Base-by-base conservation (phyloP, 345 rosid species). In the Xanthoceras sorbifolium region DNA sequence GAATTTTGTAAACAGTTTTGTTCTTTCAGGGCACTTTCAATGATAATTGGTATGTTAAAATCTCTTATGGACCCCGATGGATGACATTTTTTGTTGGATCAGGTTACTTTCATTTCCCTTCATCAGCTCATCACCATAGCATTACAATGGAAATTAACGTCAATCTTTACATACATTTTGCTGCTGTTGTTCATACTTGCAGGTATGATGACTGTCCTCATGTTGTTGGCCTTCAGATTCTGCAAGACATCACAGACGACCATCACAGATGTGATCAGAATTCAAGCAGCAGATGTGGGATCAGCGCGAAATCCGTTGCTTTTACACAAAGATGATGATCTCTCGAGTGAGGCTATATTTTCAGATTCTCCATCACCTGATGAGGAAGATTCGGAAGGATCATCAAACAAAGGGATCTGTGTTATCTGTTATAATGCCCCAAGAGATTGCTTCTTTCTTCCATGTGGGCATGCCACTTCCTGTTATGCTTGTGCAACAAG, bases 371-470 rank as follows among this genome's bases (percentile, higher is more conserved):
- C 67, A 31, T 87, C 90, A 40, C 82, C 78, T 3, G 89, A 82
- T 46, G 90, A 84, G 15, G 86, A 82, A 25, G 89, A 86, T 31
- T 26, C 80, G 32, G 89, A 88, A 28, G 85, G 77, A 63, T 62
- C 74, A 22, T 28, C 38, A 18, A 52, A 69, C 28, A 89, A 86
- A 52, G 83, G 84, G 12, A 89, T 77, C 38, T 83, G 88, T 50
- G 84, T 81, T 4, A 81, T 89, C 59, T 90, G 94, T 82, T 86
- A 73, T 52, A 87, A 86, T 75, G 78, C 89, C 26, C 84, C 83
- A 2, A 85, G 88, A 61, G 90, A 89, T 42, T 86, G 92, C 78
- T 90, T 90, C 73, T 90, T 90, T 78, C 90, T 90, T 73, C 94
- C 94, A 1, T 90, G 94, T 48, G 92, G 91, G n/a, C 94, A 90